A percentile compares a stretch with the other conserved stretches of the same genome.
These are phyloP conservation scores for Pythium vanterpoolii DNA, from an alignment of 352 stramenopile species.

Conservation along the genomic window DNA sequence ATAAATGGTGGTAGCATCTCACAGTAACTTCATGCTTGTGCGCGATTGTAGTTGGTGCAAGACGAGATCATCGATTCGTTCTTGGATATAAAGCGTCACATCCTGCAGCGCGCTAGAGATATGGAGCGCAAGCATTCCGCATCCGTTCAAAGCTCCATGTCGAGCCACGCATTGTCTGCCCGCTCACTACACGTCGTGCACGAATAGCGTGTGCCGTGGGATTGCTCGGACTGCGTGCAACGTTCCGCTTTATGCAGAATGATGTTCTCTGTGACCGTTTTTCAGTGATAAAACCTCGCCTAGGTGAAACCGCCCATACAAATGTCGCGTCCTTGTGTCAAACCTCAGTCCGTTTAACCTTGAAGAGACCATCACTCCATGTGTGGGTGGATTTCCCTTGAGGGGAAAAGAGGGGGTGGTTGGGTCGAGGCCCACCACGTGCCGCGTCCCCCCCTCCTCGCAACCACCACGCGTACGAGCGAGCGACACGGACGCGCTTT, in stretches of 20 bases:
- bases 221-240: background rate
- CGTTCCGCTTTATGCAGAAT: conserved; percentile 11
- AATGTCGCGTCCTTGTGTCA: background rate
- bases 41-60: conserved; percentile 64
- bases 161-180: background rate
- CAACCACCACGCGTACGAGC: conserved; percentile 10
- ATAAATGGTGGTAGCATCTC: background rate
- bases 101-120: conserved; percentile 62
- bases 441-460: conserved; percentile 14
- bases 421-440: conserved; percentile 16
- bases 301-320: conserved; percentile 23
- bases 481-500: background rate
- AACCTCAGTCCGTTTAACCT: conserved; percentile 23
- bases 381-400: conserved; percentile 20
- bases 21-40: background rate
- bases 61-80: conserved; percentile 89
- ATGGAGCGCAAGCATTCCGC: conserved; percentile 33
- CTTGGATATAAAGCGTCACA: conserved; percentile 85
- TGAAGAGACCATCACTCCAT: conserved; percentile 29
- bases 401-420: conserved; percentile 17
- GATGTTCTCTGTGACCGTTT: conserved; percentile 26
- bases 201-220: conserved; percentile 3
- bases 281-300: conserved; percentile 18
- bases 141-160: background rate
- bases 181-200: conserved; percentile 20